A percentile compares a stretch with the other conserved stretches of the same genome.
phyloP scores from a whole-genome alignment of 768 basidiomycete genomes.

The Rubroboletus pulcherrimus region DNA sequence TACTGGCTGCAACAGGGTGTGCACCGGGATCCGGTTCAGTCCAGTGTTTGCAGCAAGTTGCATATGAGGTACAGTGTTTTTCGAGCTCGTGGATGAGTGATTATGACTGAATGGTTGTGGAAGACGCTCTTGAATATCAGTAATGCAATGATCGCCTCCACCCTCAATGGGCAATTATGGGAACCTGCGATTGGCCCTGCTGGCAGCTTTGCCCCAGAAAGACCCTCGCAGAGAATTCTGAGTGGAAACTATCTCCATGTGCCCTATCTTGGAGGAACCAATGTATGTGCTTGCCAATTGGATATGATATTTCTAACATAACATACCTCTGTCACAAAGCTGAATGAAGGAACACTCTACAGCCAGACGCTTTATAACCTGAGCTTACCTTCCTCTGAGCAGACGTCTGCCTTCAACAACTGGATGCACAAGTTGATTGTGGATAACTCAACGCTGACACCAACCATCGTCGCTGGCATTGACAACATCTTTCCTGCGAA shows the following conservation, averaged over 20 bases:
- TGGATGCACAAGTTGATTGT: constrained; percentile 50
- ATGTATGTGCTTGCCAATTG: constrained; percentile 31
- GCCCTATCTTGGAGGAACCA: constrained; percentile 55
- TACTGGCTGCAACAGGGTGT: constrained; percentile 47
- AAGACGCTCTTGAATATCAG: constrained; percentile 49
- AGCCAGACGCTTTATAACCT: constrained; percentile 32
- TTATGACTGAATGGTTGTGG: background rate
- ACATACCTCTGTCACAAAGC: background rate
- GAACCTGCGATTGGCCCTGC: constrained; percentile 50
- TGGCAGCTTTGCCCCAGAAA: constrained; percentile 45
- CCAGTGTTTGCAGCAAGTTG: constrained; percentile 35
- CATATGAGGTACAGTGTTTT: constrained; percentile 12
- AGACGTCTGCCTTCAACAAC: constrained; percentile 42
- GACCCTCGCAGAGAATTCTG: constrained; percentile 43
- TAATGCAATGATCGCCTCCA: constrained; percentile 41
- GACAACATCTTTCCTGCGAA: constrained; percentile 45
- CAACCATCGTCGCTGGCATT: constrained; percentile 37
- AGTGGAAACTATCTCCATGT: constrained; percentile 50
- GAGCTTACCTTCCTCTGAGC: constrained; percentile 35
- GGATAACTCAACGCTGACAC: constrained; percentile 38
- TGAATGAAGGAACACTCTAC: constrained; percentile 14
- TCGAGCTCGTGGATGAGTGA: background rate
- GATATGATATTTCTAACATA: background rate
- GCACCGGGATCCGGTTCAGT: constrained; percentile 36
- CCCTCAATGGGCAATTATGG: constrained; percentile 54